These are phyloP conservation scores for Aspergillus pseudoviridinutans DNA, from an alignment of 2,329 filamentous ascomycete genomes.

Conservation along the genomic window DNA sequence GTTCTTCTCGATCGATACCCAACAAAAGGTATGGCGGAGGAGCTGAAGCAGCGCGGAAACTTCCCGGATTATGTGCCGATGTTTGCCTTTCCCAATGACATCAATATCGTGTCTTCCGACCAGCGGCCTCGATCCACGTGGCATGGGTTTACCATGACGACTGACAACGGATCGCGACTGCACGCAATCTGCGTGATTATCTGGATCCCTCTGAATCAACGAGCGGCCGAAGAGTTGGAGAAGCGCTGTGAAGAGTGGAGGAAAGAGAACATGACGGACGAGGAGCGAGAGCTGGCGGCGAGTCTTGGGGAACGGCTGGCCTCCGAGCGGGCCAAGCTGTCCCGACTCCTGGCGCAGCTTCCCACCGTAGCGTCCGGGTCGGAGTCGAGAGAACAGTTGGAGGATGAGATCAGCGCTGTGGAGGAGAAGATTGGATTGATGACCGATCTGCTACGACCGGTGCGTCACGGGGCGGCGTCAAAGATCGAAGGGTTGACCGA, in stretches of 20 bases:
- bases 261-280: conserved; percentile 93
- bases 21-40: conserved; percentile 74
- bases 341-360: conserved; percentile 77
- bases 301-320: conserved; percentile 87
- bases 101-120: conserved; percentile 92
- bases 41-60: conserved; percentile 71
- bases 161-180: conserved; percentile 83
- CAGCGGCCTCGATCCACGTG: conserved; percentile 92
- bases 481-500: conserved; percentile 97
- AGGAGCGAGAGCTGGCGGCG: conserved; percentile 88
- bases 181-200: conserved; percentile 89
- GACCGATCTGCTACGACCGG: conserved; percentile 89
- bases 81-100: conserved; percentile 98
- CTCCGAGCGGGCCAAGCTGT: conserved; percentile 81
- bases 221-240: conserved; percentile 72
- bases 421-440: conserved; percentile 97
- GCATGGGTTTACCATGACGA: conserved; percentile 99
- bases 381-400: conserved; percentile 72
- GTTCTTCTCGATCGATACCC: conserved; percentile 95
- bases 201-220: conserved; percentile 81
- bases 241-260: conserved; percentile 79
- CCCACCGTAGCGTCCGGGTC: conserved; percentile 78
- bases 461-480: conserved; percentile 88
- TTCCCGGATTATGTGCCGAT: conserved; percentile 98
- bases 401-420: conserved; percentile 90